Percentiles rank a stretch among this genome's conserved stretches.
Evolutionary conservation across 2,329 filamentous ascomycete species (phyloP).

Genomic region (Leptodontidium sp.): DNA sequence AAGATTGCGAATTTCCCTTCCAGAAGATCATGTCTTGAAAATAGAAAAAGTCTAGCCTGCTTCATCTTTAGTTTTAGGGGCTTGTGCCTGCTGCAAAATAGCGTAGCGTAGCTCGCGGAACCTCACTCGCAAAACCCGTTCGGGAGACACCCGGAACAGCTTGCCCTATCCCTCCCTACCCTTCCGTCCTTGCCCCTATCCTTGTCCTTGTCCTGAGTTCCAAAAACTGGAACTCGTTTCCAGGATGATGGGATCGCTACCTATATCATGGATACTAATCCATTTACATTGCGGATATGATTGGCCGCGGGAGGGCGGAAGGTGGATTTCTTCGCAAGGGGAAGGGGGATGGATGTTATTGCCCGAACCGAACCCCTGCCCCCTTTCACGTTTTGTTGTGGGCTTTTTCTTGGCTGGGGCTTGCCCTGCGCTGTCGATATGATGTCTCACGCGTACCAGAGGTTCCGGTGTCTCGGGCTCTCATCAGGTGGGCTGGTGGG

Average conservation of each 20-base stretch:
- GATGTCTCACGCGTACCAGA: conserved; percentile 17
- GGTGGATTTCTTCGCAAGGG: not conserved
- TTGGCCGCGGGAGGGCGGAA: conserved; percentile 6
- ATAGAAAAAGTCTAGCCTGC: conserved; percentile 2
- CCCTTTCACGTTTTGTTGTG: not conserved
- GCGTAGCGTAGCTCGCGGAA: not conserved
- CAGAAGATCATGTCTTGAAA: conserved; percentile 6
- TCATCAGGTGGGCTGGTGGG: conserved; percentile 1
- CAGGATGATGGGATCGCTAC: conserved; percentile 8
- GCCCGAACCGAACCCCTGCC: not conserved
- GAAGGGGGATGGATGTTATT: not conserved
- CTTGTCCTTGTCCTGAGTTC: not conserved
- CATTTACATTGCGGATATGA: not conserved
- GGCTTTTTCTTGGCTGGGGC: not conserved
- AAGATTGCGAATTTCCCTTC: conserved; percentile 15
- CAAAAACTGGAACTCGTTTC: conserved; percentile 3
- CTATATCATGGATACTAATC: conserved; percentile 4
- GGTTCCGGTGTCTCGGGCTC: conserved; percentile 25
- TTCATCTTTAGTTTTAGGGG: conserved; percentile 12
- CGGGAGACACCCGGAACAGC: not conserved
- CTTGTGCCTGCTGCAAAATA: not conserved
- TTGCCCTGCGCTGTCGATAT: not conserved
- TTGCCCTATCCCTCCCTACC: not conserved
- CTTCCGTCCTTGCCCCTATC: not conserved
- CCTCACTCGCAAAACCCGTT: not conserved